Percentiles rank a stretch among this genome's conserved stretches.
These are phyloP conservation scores for Lactarius deliciosus DNA, from an alignment of 768 basidiomycete species.

Conservation along the genomic window DNA sequence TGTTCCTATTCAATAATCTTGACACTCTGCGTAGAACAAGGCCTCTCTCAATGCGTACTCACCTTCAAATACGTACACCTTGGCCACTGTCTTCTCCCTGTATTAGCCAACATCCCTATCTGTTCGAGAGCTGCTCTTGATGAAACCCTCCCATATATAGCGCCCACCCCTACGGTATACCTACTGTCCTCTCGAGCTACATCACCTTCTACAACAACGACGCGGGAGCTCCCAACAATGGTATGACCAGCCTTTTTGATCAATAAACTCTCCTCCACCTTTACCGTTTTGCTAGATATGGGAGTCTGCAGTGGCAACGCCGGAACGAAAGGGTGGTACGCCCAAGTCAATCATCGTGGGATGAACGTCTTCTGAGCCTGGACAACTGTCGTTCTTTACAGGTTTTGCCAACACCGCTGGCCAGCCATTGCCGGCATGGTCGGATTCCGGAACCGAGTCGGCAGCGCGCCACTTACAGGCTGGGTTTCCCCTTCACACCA, in stretches of 20 bases:
- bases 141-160: slow-evolving; percentile 14
- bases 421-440: slow-evolving; percentile 56
- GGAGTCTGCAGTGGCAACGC: slow-evolving; percentile 53
- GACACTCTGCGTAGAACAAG: slow-evolving; percentile 41
- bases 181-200: slow-evolving; percentile 62
- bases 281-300: slow-evolving; percentile 34
- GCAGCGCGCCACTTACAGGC: slow-evolving; percentile 48
- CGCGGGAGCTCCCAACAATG: slow-evolving; percentile 60
- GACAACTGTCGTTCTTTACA: slow-evolving; percentile 4
- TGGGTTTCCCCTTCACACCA: slow-evolving; percentile 58
- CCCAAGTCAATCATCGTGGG: not conserved
- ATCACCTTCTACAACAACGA: slow-evolving; percentile 47
- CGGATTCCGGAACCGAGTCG: slow-evolving; percentile 61
- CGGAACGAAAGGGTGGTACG: slow-evolving; percentile 50
- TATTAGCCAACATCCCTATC: slow-evolving; percentile 16
- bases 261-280: not conserved
- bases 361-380: too few relatives aligned
- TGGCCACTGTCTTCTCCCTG: slow-evolving; percentile 62
- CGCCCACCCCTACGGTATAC: slow-evolving; percentile 66
- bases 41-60: slow-evolving; percentile 57
- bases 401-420: slow-evolving; percentile 66
- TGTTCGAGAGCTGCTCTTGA: not conserved
- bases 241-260: slow-evolving; percentile 32
- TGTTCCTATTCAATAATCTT: not conserved
- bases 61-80: slow-evolving; percentile 61